Evolutionary conservation across 2,329 filamentous ascomycete species (phyloP), one percentile per base, ranked within the genome.

Genomic region (Salinomyces thailandicus): DNA sequence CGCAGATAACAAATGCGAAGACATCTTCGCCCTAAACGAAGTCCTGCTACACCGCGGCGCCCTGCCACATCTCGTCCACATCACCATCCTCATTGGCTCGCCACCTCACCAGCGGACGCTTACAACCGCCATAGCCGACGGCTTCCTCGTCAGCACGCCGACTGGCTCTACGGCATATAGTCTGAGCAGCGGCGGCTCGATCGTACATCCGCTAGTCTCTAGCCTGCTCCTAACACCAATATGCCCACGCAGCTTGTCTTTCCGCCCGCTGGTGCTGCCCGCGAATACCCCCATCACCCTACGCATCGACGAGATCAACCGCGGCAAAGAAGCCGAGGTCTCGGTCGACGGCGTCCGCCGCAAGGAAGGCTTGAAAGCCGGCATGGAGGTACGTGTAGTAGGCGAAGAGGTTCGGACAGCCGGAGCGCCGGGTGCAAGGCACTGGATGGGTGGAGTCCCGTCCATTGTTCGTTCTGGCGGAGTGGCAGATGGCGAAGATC

Each of bases 101-200:
- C 53, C 51, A 7, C 48, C 48, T 3, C 42, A 56, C 31, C 81
- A 84, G 20, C 78, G 85, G 37, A 93, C 91, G 52, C 68, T 98
- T 31, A 98, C 91, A 1, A 86, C 94, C 58, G 89, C 85, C 1
- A 87, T 93, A 9, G 89, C 87, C 1, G 91, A 98, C 58, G 91
- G 91, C 34, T 93, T 98, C 60, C 81, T 96, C 30, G 78, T 96
- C 40, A 86, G 82, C 45, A 95, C 89, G 0, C 91, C 91, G 0
- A 98, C 91, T 0, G 91, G 91, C 2, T 93, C 84, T 27, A 98
- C 91, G 0, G 91, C 91, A 0, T 98, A 98, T 65, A 91, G 82
- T 41, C 71, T 98, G n/a, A 91, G 82, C 46, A 83, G 81, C 2
- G 91, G 91, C 3, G 91, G 91, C 1, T 84, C 81, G 49, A 96